Evolutionary conservation across 2,329 filamentous ascomycete species (phyloP).

Genomic region (Alternaria sp.): DNA sequence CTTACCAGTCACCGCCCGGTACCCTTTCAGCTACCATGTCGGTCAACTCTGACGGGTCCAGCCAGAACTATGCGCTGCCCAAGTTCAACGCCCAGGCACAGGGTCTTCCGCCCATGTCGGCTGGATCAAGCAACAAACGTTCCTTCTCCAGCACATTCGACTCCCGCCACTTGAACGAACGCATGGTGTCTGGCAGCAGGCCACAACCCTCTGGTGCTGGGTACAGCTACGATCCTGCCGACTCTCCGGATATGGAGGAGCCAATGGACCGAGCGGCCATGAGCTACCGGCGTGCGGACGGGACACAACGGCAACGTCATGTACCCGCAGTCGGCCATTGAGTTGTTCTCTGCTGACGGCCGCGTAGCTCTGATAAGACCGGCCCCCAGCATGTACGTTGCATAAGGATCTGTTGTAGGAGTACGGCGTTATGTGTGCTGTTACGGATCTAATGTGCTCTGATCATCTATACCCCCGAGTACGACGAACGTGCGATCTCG

Average conservation of each 20-base stretch:
- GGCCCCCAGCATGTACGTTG: background rate
- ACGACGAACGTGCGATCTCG: conserved; percentile 17
- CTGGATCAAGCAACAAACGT: conserved; percentile 51
- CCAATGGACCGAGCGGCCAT: conserved; percentile 49
- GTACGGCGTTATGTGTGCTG: conserved; percentile 20
- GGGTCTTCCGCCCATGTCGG: conserved; percentile 30
- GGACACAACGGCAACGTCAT: conserved; percentile 48
- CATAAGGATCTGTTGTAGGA: conserved; percentile 12
- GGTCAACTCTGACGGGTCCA: conserved; percentile 38
- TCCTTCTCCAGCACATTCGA: conserved; percentile 55
- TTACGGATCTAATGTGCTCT: conserved; percentile 20
- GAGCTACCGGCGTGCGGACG: conserved; percentile 57
- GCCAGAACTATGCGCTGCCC: conserved; percentile 34
- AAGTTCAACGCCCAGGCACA: conserved; percentile 38
- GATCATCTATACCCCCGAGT: conserved; percentile 27
- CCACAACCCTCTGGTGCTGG: conserved; percentile 43
- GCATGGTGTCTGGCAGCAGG: conserved; percentile 53
- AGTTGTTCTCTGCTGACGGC: conserved; percentile 15
- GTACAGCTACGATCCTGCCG: conserved; percentile 43
- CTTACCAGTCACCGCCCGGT: conserved; percentile 48
- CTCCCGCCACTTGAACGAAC: conserved; percentile 51
- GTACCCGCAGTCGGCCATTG: conserved; percentile 43
- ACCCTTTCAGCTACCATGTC: conserved; percentile 41
- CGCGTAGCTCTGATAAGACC: background rate
- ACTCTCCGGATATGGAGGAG: conserved; percentile 50